These are phyloP conservation scores for Erodium chrysanthum DNA, from an alignment of 441 rosid genomes.

Conservation along the genomic window DNA sequence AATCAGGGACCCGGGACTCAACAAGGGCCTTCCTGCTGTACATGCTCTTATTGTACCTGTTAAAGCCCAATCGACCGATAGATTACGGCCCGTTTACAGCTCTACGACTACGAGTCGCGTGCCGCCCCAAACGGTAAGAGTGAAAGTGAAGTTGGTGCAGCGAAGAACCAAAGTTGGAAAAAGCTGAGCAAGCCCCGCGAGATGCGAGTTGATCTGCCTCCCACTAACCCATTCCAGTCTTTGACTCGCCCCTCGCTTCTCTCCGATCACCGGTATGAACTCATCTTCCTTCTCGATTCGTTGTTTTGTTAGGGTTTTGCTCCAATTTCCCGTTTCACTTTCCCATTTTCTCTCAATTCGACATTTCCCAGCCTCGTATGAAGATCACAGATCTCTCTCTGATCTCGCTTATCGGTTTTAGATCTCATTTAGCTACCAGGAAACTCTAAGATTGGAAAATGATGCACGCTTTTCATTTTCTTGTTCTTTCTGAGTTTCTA, in stretches of 20 bases:
- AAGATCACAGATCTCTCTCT: background rate
- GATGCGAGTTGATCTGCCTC: background rate
- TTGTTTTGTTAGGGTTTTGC: background rate
- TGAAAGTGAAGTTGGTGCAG: background rate
- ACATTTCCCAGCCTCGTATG: background rate
- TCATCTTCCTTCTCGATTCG: background rate
- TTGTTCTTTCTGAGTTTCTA: background rate
- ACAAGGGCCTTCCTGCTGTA: too few relatives aligned
- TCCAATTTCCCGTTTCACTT: background rate
- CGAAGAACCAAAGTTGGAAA: background rate
- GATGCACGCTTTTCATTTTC: background rate
- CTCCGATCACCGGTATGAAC: background rate
- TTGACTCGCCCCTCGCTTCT: background rate
- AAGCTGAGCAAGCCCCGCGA: background rate
- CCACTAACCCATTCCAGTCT: background rate
- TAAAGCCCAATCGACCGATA: background rate
- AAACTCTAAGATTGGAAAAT: background rate
- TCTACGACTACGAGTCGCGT: background rate
- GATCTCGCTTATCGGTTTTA: background rate
- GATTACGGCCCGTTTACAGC: background rate
- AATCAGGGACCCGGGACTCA: too few relatives aligned
- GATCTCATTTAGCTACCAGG: background rate
- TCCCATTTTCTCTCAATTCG: background rate
- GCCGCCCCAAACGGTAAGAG: background rate
- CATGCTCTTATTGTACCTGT: too few relatives aligned